phyloP scores from a whole-genome alignment of 345 rosid genomes.

The Bretschneidera sinensis region DNA sequence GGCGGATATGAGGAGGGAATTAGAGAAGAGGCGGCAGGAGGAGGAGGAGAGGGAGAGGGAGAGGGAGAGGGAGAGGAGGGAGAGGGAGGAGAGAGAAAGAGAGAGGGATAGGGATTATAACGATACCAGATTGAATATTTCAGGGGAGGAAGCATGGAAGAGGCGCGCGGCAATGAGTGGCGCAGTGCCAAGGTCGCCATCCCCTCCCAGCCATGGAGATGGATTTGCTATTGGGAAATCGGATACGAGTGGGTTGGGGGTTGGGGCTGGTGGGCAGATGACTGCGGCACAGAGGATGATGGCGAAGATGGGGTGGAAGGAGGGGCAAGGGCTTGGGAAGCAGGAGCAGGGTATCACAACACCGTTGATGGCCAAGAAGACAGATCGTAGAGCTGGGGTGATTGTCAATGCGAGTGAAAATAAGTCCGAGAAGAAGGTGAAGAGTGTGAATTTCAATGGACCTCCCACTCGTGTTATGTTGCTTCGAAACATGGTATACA shows the following conservation, averaged over 20 bases:
- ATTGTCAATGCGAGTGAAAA: conserved; percentile 87
- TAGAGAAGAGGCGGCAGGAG: conserved; percentile 75
- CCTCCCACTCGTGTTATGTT: conserved; percentile 81
- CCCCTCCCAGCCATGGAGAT: conserved; percentile 61
- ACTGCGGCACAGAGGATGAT: conserved; percentile 99
- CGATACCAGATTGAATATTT: conserved; percentile 46
- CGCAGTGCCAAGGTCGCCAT: conserved; percentile 56
- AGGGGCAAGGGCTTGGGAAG: conserved; percentile 97
- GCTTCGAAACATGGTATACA: conserved; percentile 84
- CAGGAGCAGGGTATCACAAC: conserved; percentile 95
- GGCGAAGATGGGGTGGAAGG: conserved; percentile 99
- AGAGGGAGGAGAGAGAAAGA: conserved; percentile 28
- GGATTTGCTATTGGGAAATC: conserved; percentile 79
- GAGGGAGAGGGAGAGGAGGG: conserved; percentile 40
- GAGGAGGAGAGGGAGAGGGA: conserved; percentile 68
- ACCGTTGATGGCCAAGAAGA: conserved; percentile 96
- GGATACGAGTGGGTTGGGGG: conserved; percentile 83
- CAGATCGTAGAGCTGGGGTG: conserved; percentile 97
- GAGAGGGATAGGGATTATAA: conserved; percentile 29
- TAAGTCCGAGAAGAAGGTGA: conserved; percentile 83
- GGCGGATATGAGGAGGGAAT: conserved; percentile 74
- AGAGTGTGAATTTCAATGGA: conserved; percentile 79
- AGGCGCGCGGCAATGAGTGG: conserved; percentile 92
- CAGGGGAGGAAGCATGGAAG: conserved; percentile 98
- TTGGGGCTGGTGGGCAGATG: conserved; percentile 99